Percentiles rank a stretch among this genome's conserved stretches.
These are phyloP conservation scores for Brettanomyces sp. DNA, from an alignment of 805 yeast species.

Conservation along the genomic window DNA sequence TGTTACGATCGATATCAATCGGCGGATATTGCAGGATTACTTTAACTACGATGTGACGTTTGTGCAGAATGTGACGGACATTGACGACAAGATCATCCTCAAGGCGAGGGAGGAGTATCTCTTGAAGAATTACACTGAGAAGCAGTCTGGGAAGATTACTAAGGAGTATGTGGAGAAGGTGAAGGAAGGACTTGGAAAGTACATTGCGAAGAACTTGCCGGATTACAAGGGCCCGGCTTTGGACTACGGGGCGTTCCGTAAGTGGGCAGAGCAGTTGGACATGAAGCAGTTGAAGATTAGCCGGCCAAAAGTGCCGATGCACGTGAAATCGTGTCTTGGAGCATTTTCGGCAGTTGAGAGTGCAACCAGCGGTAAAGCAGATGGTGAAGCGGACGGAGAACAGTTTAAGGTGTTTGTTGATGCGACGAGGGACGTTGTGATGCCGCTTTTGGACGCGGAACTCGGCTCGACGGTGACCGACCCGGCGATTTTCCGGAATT, in stretches of 20 bases:
- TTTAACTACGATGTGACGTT: constrained; percentile 83
- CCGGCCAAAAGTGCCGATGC: constrained; percentile 85
- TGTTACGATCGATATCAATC: constrained; percentile 86
- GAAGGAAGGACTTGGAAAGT: constrained; percentile 35
- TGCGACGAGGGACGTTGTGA: constrained; percentile 63
- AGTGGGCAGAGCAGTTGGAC: constrained; percentile 47
- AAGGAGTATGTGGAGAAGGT: constrained; percentile 30
- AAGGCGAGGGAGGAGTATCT: constrained; percentile 87
- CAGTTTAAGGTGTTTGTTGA: constrained; percentile 33
- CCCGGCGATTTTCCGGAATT: constrained; percentile 69
- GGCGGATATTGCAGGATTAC: constrained; percentile 82
- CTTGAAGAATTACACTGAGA: constrained; percentile 48
- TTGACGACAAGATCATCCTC: constrained; percentile 92
- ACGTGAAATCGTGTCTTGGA: constrained; percentile 48
- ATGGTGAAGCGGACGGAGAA: background rate
- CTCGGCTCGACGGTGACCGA: constrained; percentile 74
- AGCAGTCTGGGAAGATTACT: constrained; percentile 22
- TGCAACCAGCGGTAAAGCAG: constrained; percentile 8
- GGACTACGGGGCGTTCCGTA: constrained; percentile 23
- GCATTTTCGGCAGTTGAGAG: constrained; percentile 40
- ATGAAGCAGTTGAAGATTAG: constrained; percentile 37
- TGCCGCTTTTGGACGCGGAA: constrained; percentile 61
- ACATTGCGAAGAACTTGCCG: constrained; percentile 47
- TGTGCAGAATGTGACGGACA: constrained; percentile 97
- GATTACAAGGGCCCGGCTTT: constrained; percentile 24